Base-by-base conservation (phyloP, 2,329 filamentous ascomycete species). In the Nemania sp. region DNA sequence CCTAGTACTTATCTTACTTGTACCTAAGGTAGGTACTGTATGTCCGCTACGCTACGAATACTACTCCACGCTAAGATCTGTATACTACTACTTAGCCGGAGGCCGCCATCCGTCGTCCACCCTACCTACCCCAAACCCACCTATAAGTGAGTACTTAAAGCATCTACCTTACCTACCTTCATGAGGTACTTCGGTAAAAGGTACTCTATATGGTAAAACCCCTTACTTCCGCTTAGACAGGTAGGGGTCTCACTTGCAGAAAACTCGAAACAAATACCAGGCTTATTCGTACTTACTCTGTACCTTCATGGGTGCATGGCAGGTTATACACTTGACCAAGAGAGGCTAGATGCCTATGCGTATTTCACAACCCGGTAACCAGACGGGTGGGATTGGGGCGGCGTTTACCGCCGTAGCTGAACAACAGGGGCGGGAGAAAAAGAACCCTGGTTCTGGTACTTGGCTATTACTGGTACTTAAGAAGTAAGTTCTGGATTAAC, bases 71-170 rank as follows among this genome's bases (percentile, higher is more conserved):
- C 57, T 56, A 50, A 34, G 49, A 54, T 52, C 57, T 42, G 20
- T 29, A 29, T 29, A 29, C 25, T 29, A 2, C 20, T 43, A n/a
- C n/a, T n/a, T n/a, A 48, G 53, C 29, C 18, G 39, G 57, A 60
- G 61, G 61, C 61, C 61, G 54, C 61, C 58, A 52, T 34, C 49
- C 7, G 5, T 48, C 21, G 15, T 35, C n/a, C 35, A 13, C 29
- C 10, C 29, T 39, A 12, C 15, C 35, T 3, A 32, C 42, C 3
- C 17, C 18, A 4, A 29, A 29, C 25, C 25, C 3, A 29, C 25
- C 25, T 29, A 29, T 7, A 29, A 7, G 25, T 29, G n/a, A n/a
- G n/a, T n/a, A n/a, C n/a, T n/a, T n/a, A n/a, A n/a, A n/a, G n/a
- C n/a, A n/a, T n/a, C n/a, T n/a, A n/a, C n/a, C n/a, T n/a, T n/a